A percentile compares a stretch with the other conserved stretches of the same genome.
These are phyloP conservation scores for Falciphora oryzae DNA, from an alignment of 2,329 filamentous ascomycete genomes.

Conservation along the genomic window DNA sequence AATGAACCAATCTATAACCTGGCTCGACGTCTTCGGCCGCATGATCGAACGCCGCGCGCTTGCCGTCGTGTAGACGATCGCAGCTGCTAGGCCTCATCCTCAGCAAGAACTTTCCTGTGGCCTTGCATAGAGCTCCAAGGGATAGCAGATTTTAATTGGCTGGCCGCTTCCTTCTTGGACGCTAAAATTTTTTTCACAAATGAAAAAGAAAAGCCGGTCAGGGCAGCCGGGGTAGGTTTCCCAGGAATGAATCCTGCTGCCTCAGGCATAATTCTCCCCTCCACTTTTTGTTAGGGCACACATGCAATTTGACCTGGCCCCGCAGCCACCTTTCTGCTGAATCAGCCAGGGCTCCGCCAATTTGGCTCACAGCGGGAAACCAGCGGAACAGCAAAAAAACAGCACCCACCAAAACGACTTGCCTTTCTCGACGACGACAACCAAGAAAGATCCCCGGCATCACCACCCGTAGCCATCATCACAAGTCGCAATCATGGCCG, in stretches of 20 bases:
- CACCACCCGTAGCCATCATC: background rate
- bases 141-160: background rate
- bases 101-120: too few species aligned
- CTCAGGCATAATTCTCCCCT: background rate
- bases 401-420: background rate
- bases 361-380: background rate
- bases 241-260: too few species aligned
- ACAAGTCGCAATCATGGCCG: slow-evolving; percentile 66
- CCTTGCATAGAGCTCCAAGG: too few species aligned
- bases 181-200: too few species aligned
- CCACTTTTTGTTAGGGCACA: slow-evolving; percentile 1
- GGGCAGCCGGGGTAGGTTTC: too few species aligned
- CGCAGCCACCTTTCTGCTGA: background rate
- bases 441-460: background rate
- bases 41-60: too few species aligned
- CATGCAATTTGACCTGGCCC: background rate
- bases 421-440: background rate
- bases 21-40: too few species aligned
- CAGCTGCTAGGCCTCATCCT: too few species aligned
- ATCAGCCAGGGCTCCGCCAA: background rate
- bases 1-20: too few species aligned
- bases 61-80: too few species aligned
- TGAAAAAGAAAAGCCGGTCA: too few species aligned
- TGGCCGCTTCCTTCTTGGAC: too few species aligned
- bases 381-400: background rate